These are phyloP conservation scores for Symbiodinium natans DNA, from an alignment of 73 alveolate species.

Conservation along the genomic window DNA sequence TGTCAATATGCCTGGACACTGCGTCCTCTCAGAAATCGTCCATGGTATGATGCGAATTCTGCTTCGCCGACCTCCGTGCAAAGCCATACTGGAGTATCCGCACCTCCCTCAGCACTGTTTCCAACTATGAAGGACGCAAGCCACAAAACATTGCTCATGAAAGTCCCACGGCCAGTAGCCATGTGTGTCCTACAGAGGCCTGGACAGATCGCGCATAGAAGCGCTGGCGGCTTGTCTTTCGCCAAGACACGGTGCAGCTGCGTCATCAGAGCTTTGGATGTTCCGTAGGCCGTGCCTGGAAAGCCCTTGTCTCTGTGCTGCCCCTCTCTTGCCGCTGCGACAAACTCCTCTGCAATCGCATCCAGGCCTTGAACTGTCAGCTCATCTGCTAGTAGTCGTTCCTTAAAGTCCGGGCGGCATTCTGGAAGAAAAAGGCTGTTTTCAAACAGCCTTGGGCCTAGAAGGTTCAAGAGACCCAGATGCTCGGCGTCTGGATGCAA, in stretches of 20 bases:
- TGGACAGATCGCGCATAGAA: conserved; percentile 51
- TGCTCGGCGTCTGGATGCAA: too few relatives aligned
- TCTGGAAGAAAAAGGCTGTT: too few relatives aligned
- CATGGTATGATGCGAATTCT: conserved; percentile 6
- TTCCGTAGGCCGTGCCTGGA: conserved; percentile 71
- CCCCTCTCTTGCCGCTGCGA: conserved; percentile 25
- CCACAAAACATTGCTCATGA: conserved; percentile 87
- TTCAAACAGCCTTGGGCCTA: too few relatives aligned
- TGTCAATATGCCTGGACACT: neutral
- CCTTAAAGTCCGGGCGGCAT: neutral
- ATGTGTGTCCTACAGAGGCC: conserved; percentile 71
- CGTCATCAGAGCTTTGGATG: conserved; percentile 78
- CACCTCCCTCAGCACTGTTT: conserved; percentile 67
- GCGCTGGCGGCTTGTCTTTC: conserved; percentile 28
- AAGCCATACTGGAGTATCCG: conserved; percentile 73
- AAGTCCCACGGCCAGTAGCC: conserved; percentile 90
- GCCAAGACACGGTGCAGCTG: conserved; percentile 85
- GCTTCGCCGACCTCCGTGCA: conserved; percentile 16
- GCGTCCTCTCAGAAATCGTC: conserved; percentile 69
- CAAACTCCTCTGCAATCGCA: conserved; percentile 69
- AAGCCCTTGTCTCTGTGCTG: conserved; percentile 47
- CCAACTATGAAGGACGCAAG: conserved; percentile 78
- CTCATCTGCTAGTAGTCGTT: neutral
- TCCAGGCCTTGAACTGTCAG: conserved; percentile 39
- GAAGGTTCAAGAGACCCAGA: too few relatives aligned